Evolutionary conservation across 2,329 filamentous ascomycete species (phyloP).

Genomic region (Beauveria pseudobassiana): DNA sequence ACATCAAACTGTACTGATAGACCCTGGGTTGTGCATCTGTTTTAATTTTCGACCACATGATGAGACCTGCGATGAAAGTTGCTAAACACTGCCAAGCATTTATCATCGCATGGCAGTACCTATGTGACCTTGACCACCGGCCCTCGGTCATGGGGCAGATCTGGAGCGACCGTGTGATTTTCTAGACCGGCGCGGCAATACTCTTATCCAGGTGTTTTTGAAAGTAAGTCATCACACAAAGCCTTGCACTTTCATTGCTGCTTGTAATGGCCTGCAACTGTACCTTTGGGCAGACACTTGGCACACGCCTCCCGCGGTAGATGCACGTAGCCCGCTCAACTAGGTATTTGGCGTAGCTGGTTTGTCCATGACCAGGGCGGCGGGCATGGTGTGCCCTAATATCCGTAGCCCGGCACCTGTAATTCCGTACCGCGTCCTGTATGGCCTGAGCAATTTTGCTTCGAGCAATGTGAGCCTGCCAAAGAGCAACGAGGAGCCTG

Average conservation of each 20-base stretch:
- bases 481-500: too few relatives aligned
- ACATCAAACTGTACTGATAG: too few relatives aligned
- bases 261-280: background rate
- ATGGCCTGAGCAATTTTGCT: too few relatives aligned
- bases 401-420: background rate
- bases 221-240: background rate
- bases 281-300: too few relatives aligned
- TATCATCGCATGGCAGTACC: too few relatives aligned
- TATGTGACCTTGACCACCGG: background rate
- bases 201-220: background rate
- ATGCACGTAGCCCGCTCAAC: background rate
- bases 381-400: background rate
- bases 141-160: background rate
- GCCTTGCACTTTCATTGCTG: background rate
- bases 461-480: too few relatives aligned
- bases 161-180: background rate
- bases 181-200: background rate
- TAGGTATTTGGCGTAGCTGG: background rate
- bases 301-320: background rate
- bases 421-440: too few relatives aligned
- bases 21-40: too few relatives aligned
- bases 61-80: background rate
- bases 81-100: background rate
- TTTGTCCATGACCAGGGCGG: too few relatives aligned
- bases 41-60: too few relatives aligned